Percentiles rank a stretch among this genome's conserved stretches.
phyloP scores from a whole-genome alignment of 1,139 yeast genomes.

The Nakaseomyces kungkrabaensis region DNA sequence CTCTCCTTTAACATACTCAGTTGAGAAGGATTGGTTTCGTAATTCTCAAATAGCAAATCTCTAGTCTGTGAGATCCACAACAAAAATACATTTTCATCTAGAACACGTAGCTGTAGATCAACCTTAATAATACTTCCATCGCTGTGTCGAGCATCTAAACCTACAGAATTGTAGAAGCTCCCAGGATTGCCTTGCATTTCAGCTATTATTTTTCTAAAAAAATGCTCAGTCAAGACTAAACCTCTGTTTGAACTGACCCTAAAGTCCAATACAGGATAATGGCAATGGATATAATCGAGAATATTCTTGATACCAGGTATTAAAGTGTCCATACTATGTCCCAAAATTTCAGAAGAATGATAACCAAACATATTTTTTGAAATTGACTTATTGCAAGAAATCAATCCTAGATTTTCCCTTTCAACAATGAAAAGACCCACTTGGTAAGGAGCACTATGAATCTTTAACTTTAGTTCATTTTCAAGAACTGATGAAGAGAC shows the following conservation, averaged over 20 bases:
- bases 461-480: conserved; percentile 39
- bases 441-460: conserved; percentile 74
- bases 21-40: conserved; percentile 31
- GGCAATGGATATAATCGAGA: conserved; percentile 39
- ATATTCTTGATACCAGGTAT: conserved; percentile 58
- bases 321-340: conserved; percentile 43
- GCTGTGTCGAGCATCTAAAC: conserved; percentile 56
- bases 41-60: conserved; percentile 27
- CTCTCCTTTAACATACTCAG: conserved; percentile 30
- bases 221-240: conserved; percentile 78
- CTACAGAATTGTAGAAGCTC: conserved; percentile 50
- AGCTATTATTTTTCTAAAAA: conserved; percentile 51
- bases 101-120: conserved; percentile 74
- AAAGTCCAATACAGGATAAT: conserved; percentile 34
- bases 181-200: conserved; percentile 18
- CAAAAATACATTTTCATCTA: conserved; percentile 48
- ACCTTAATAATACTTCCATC: conserved; percentile 58
- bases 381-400: conserved; percentile 61
- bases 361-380: conserved; percentile 72
- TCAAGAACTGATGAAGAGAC: conserved; percentile 50
- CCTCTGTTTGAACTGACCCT: conserved; percentile 31
- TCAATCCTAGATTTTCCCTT: conserved; percentile 15
- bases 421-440: conserved; percentile 70
- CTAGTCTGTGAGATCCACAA: conserved; percentile 87
- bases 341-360: conserved; percentile 38